Percentiles rank a stretch among this genome's conserved stretches.
These are phyloP conservation scores for Exophiala spinifera DNA, from an alignment of 2,329 filamentous ascomycete species.

Conservation along the genomic window DNA sequence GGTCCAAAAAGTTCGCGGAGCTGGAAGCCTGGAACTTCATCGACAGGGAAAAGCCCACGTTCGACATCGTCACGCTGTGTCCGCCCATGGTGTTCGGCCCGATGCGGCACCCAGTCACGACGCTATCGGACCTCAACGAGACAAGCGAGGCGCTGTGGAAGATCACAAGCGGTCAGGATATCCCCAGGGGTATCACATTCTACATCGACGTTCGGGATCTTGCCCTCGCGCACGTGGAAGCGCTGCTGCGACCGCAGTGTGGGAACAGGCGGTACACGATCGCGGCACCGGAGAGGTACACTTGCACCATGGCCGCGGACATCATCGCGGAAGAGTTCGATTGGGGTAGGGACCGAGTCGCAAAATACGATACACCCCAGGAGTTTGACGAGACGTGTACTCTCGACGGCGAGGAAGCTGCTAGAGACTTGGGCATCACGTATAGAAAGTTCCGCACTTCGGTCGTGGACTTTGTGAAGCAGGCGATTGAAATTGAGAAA, in stretches of 20 bases:
- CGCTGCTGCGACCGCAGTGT: conserved; percentile 42
- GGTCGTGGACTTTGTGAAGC: conserved; percentile 18
- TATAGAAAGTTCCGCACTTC: conserved; percentile 13
- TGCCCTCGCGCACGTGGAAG: conserved; percentile 47
- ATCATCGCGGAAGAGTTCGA: conserved; percentile 44
- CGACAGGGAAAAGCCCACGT: conserved; percentile 35
- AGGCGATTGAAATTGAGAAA: background rate
- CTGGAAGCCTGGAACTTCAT: conserved; percentile 47
- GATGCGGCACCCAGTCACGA: conserved; percentile 39
- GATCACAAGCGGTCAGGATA: conserved; percentile 30
- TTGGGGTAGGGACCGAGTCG: conserved; percentile 26
- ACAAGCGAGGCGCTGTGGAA: conserved; percentile 40
- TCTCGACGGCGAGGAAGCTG: conserved; percentile 10
- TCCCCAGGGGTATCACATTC: conserved; percentile 52
- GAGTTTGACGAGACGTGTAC: conserved; percentile 7
- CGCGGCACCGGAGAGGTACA: conserved; percentile 45
- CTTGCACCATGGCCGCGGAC: conserved; percentile 45
- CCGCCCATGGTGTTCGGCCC: conserved; percentile 49
- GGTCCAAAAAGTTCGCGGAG: conserved; percentile 63
- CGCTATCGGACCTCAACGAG: conserved; percentile 41
- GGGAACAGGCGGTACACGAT: conserved; percentile 43
- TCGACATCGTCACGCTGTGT: conserved; percentile 47
- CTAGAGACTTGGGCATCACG: conserved; percentile 8
- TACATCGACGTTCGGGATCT: conserved; percentile 55
- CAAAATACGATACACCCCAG: background rate